phyloP scores from a whole-genome alignment of 169 alveolate species.

The Cryptosporidium sp. region DNA sequence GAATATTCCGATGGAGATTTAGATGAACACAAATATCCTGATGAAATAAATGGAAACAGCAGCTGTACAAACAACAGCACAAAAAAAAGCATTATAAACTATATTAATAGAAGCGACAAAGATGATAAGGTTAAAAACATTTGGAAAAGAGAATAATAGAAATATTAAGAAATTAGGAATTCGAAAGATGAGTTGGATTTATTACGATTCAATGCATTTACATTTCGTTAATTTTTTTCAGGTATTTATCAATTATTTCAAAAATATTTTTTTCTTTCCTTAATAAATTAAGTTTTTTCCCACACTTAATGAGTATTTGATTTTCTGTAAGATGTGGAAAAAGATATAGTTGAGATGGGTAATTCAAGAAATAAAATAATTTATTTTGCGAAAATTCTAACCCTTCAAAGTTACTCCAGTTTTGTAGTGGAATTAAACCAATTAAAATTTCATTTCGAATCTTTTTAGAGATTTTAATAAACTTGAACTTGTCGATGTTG shows the following conservation, averaged over 20 bases:
- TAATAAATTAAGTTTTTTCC: neutral
- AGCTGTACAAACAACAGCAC: neutral
- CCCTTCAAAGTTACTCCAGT: neutral
- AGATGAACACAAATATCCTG: no score
- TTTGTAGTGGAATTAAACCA: conserved; percentile 17
- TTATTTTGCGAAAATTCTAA: neutral
- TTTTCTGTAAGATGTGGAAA: conserved; percentile 44
- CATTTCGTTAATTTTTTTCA: neutral
- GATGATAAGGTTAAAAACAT: neutral
- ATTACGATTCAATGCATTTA: neutral
- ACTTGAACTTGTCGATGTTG: conserved; percentile 2
- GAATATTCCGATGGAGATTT: neutral
- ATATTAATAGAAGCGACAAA: neutral
- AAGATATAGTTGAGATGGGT: conserved; percentile 19
- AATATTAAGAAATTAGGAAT: neutral
- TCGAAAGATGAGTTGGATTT: neutral
- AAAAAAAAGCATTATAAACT: conserved; percentile 15
- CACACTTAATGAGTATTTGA: conserved; percentile 28
- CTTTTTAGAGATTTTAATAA: neutral
- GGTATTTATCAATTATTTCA: neutral
- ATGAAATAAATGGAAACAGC: neutral
- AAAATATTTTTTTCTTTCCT: conserved; percentile 7
- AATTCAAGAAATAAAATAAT: conserved; percentile 43
- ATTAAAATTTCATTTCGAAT: neutral
- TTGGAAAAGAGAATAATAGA: conserved; percentile 26